Percentiles rank a stretch among this genome's conserved stretches.
phyloP scores from a whole-genome alignment of 768 basidiomycete species.

The Clavulina sp. region DNA sequence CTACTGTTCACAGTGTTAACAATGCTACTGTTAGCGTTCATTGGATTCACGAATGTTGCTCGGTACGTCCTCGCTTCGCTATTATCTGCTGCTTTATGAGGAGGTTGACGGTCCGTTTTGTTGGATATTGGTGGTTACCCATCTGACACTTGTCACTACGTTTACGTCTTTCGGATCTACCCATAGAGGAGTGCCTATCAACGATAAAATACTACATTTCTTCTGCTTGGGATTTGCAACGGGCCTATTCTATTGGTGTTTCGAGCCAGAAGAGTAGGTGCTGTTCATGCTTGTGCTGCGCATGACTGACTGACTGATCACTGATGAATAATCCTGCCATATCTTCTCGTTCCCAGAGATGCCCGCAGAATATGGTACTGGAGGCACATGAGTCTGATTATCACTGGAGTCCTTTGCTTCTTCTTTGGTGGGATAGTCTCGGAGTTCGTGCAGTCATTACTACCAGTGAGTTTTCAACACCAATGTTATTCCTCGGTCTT shows the following conservation, averaged over 20 bases:
- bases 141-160: background rate
- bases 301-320: background rate
- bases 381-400: conserved; percentile 51
- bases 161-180: background rate
- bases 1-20: conserved; percentile 48
- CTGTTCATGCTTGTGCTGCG: background rate
- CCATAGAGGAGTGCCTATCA: conserved; percentile 36
- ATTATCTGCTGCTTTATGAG: too few species aligned
- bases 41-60: conserved; percentile 61
- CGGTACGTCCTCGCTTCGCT: conserved; percentile 15
- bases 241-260: conserved; percentile 69
- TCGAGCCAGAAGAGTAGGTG: conserved; percentile 74
- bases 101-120: too few species aligned
- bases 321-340: background rate
- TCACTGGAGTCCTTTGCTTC: conserved; percentile 53
- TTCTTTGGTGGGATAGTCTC: conserved; percentile 67
- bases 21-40: conserved; percentile 51
- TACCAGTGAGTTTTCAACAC: conserved; percentile 36
- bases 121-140: too few species aligned
- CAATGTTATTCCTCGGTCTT: background rate
- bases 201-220: conserved; percentile 69
- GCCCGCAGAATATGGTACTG: conserved; percentile 75
- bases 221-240: conserved; percentile 60
- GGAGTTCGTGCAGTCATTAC: conserved; percentile 61
- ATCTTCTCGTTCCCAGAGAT: conserved; percentile 28